These are phyloP conservation scores for Pyrenophora teres DNA, from an alignment of 2,329 filamentous ascomycete species.

Conservation along the genomic window DNA sequence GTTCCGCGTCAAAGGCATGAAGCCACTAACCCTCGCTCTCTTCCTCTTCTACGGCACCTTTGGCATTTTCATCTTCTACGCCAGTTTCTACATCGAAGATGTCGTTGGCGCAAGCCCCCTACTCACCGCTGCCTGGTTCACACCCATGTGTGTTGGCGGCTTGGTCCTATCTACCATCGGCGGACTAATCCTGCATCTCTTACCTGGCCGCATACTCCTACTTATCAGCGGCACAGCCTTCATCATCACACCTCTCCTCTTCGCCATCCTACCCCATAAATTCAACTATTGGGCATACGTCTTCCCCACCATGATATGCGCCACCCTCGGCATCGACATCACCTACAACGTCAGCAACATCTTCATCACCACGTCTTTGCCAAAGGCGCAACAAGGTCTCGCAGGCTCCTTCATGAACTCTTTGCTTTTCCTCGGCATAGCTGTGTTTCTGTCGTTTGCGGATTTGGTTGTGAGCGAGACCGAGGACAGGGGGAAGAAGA, in stretches of 20 bases:
- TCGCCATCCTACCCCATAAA: conserved; percentile 40
- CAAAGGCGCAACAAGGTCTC: conserved; percentile 42
- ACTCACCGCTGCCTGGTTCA: conserved; percentile 43
- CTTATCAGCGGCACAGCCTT: conserved; percentile 39
- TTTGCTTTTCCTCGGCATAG: conserved; percentile 45
- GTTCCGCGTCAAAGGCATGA: conserved; percentile 72
- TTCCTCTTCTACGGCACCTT: conserved; percentile 54
- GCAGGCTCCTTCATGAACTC: conserved; percentile 46
- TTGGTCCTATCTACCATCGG: conserved; percentile 42
- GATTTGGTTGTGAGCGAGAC: conserved; percentile 45
- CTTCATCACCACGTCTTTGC: conserved; percentile 45
- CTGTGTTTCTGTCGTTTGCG: conserved; percentile 43
- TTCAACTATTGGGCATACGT: conserved; percentile 47
- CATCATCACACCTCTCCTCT: conserved; percentile 39
- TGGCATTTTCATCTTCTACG: conserved; percentile 47
- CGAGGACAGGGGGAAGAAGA: conserved; percentile 30
- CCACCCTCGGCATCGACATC: conserved; percentile 46
- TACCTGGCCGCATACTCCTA: conserved; percentile 41
- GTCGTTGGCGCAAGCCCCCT: conserved; percentile 38
- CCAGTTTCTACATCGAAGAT: conserved; percentile 45
- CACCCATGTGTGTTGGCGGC: conserved; percentile 45
- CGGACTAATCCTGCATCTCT: conserved; percentile 42
- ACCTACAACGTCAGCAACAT: conserved; percentile 48
- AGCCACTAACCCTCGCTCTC: conserved; percentile 38
- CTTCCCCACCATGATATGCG: conserved; percentile 52